phyloP scores from a whole-genome alignment of 129 eudicot species.

The Lactuca sativa region DNA sequence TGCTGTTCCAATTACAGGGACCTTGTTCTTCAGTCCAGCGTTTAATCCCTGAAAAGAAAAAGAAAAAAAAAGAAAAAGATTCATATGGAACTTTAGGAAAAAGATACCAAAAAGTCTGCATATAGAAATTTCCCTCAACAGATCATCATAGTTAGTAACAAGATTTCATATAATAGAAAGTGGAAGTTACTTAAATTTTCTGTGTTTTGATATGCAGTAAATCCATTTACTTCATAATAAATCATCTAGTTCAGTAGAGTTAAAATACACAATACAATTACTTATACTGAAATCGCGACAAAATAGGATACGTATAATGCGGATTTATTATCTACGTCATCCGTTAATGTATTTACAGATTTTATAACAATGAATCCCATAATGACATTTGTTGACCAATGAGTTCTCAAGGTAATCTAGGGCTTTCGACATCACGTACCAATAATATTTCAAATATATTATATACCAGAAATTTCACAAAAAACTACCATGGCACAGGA shows the following conservation, averaged over 20 bases:
- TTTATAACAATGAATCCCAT: conserved; percentile 11
- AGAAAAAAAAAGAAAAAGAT: conserved; percentile 14
- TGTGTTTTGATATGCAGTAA: conserved; percentile 1
- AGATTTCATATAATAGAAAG: background rate
- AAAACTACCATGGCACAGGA: conserved; percentile 14
- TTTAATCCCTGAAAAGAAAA: conserved; percentile 47
- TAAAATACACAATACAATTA: background rate
- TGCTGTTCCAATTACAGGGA: conserved; percentile 57
- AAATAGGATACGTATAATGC: background rate
- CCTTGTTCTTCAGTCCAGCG: conserved; percentile 69
- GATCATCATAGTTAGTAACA: background rate
- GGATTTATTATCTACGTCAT: background rate
- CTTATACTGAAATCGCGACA: conserved; percentile 1
- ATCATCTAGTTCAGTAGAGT: conserved; percentile 5
- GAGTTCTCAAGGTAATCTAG: conserved; percentile 6
- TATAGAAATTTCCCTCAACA: background rate
- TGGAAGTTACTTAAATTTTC: background rate
- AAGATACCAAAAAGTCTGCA: conserved; percentile 4
- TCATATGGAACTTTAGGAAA: background rate
- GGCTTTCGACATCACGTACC: conserved; percentile 23
- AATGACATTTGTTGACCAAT: conserved; percentile 15
- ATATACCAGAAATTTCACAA: background rate
- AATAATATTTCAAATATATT: conserved; percentile 7
- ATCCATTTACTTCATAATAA: background rate
- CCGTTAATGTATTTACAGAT: background rate